These are phyloP conservation scores for Roridomyces roridus DNA, from an alignment of 768 basidiomycete species.

Conservation along the genomic window DNA sequence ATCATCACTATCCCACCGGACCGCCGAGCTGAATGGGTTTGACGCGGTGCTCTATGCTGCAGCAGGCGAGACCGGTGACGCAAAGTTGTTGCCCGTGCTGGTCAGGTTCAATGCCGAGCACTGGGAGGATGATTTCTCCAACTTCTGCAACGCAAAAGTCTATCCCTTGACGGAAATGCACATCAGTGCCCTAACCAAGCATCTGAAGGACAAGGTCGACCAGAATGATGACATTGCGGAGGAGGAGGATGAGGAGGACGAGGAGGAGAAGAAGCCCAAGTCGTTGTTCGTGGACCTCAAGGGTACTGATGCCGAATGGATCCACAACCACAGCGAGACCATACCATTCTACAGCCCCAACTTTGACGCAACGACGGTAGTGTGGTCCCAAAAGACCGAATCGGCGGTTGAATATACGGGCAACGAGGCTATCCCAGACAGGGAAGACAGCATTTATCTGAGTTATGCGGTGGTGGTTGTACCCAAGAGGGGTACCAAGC, in stretches of 20 bases:
- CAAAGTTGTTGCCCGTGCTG: not conserved
- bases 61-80: not conserved
- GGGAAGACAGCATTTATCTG: not conserved
- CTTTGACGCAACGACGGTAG: not conserved
- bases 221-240: no score
- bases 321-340: not conserved
- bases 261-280: no score
- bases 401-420: not conserved
- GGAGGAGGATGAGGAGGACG: no score
- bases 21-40: conserved; percentile 26
- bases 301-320: not conserved
- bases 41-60: conserved; percentile 24
- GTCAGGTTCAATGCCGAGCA: not conserved
- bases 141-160: not conserved
- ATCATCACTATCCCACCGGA: conserved; percentile 32
- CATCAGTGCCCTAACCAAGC: not conserved
- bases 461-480: not conserved
- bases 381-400: not conserved
- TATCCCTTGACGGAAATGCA: not conserved
- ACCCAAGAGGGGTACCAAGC: conserved; percentile 1
- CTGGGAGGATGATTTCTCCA: no score
- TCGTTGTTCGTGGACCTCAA: not conserved
- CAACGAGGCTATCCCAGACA: conserved; percentile 4
- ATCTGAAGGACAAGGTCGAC: no score
- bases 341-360: not conserved